These are phyloP conservation scores for Blastocystis sp. DNA, from an alignment of 352 stramenopile species.

Conservation along the genomic window DNA sequence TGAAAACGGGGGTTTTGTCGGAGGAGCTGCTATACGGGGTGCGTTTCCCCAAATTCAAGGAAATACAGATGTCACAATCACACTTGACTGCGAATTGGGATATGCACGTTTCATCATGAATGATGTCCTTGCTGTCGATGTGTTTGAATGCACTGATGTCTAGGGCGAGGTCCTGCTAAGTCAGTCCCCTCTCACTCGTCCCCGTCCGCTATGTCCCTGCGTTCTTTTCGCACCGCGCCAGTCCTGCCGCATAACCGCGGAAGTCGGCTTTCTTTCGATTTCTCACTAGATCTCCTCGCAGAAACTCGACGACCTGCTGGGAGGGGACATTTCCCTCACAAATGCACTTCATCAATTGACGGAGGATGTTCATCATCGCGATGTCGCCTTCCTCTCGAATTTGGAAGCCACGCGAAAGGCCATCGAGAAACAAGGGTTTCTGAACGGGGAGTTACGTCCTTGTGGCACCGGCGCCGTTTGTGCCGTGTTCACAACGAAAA, in stretches of 20 bases:
- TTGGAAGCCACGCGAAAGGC: not conserved
- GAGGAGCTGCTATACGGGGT: no score
- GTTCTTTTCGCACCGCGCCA: not conserved
- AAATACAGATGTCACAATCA: no score
- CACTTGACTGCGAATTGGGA: no score
- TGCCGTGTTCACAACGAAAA: no score
- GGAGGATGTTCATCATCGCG: no score
- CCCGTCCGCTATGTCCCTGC: not conserved
- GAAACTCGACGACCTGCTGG: not conserved
- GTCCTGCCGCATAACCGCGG: not conserved
- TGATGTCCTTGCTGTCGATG: not conserved
- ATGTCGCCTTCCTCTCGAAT: no score
- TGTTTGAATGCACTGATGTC: not conserved
- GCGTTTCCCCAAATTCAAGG: no score
- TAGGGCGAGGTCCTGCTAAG: not conserved
- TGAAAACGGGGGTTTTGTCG: no score
- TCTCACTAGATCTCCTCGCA: not conserved
- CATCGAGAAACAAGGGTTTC: not conserved
- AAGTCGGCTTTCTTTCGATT: not conserved
- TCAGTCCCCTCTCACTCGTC: not conserved
- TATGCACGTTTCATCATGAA: not conserved
- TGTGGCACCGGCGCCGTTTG: conserved; percentile 5
- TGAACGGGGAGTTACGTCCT: not conserved
- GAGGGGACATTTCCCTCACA: not conserved
- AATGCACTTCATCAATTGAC: no score